Conservation (phyloP, 2,329 filamentous ascomycete species). For the Pseudonectria foliicola region DNA sequence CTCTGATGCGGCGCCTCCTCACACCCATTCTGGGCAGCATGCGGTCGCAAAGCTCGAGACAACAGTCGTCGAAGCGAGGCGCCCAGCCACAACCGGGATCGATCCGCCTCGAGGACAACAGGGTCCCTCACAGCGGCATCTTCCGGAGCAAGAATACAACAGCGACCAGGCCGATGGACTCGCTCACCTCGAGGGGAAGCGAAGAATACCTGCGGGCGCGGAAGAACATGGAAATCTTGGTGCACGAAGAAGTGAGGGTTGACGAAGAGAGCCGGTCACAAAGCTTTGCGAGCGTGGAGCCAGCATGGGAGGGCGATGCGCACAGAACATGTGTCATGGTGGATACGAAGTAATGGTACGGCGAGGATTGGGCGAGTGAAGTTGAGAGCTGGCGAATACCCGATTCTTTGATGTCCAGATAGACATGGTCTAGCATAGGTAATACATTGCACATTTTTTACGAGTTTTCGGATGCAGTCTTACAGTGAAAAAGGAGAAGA, state of each 20-base stretch:
- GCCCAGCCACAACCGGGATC: slow-evolving; percentile 9
- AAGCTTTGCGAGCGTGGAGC: too few species aligned
- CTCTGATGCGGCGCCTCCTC: slow-evolving; percentile 23
- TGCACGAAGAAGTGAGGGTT: slow-evolving; percentile 2
- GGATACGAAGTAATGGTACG: too few species aligned
- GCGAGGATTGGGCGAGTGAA: too few species aligned
- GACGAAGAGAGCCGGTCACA: not conserved
- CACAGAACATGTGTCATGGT: too few species aligned
- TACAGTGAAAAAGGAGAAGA: too few species aligned
- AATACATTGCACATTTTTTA: too few species aligned
- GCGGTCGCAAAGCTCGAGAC: slow-evolving; percentile 1
- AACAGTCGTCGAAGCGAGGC: slow-evolving; percentile 5
- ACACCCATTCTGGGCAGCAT: slow-evolving; percentile 8
- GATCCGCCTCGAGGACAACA: slow-evolving; percentile 8
- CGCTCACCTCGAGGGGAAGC: slow-evolving; percentile 4
- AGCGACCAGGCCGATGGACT: slow-evolving; percentile 5
- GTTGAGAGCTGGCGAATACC: too few species aligned
- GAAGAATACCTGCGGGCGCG: slow-evolving; percentile 6
- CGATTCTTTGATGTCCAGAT: too few species aligned
- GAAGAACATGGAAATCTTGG: slow-evolving; percentile 8
- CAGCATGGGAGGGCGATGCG: too few species aligned
- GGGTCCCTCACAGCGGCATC: not conserved
- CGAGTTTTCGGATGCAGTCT: too few species aligned
- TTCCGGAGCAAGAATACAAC: slow-evolving; percentile 1
- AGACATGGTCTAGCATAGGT: too few species aligned